Evolutionary conservation across 768 basidiomycete genomes (phyloP).

Genomic region (Paxillus involutus): DNA sequence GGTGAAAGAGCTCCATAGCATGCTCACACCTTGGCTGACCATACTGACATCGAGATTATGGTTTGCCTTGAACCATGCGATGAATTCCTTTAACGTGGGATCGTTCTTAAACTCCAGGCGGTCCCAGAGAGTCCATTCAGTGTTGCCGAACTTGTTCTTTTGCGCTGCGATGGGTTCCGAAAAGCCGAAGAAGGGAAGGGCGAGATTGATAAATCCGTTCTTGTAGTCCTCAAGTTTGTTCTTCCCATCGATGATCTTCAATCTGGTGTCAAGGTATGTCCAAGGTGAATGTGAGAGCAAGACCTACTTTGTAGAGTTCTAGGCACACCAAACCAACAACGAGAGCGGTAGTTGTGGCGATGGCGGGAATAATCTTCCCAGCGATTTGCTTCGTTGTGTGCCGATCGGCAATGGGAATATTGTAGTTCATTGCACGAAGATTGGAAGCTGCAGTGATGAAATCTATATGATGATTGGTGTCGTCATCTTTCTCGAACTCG

Average conservation of each 20-base stretch:
- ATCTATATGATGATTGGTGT: constrained; percentile 96
- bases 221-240: constrained; percentile 92
- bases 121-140: constrained; percentile 98
- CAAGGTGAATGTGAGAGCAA: background rate
- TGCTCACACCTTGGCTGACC: constrained; percentile 97
- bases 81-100: constrained; percentile 83
- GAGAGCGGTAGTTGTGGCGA: constrained; percentile 96
- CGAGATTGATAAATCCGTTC: constrained; percentile 98
- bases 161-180: constrained; percentile 92
- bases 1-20: constrained; percentile 96
- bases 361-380: constrained; percentile 98
- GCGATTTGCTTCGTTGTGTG: constrained; percentile 97
- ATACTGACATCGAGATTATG: constrained; percentile 89
- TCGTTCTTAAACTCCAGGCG: constrained; percentile 91
- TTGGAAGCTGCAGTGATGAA: constrained; percentile 99
- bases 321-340: constrained; percentile 95
- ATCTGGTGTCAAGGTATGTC: background rate
- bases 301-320: constrained; percentile 89
- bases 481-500: constrained; percentile 99
- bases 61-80: constrained; percentile 78
- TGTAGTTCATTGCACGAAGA: constrained; percentile 94
- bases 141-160: constrained; percentile 85
- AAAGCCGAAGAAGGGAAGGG: constrained; percentile 98
- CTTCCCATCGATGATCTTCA: constrained; percentile 93
- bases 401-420: constrained; percentile 79